Percentiles rank a stretch among this genome's conserved stretches.
phyloP scores from a whole-genome alignment of 2,329 filamentous ascomycete genomes.

The Aspergillus ustus region DNA sequence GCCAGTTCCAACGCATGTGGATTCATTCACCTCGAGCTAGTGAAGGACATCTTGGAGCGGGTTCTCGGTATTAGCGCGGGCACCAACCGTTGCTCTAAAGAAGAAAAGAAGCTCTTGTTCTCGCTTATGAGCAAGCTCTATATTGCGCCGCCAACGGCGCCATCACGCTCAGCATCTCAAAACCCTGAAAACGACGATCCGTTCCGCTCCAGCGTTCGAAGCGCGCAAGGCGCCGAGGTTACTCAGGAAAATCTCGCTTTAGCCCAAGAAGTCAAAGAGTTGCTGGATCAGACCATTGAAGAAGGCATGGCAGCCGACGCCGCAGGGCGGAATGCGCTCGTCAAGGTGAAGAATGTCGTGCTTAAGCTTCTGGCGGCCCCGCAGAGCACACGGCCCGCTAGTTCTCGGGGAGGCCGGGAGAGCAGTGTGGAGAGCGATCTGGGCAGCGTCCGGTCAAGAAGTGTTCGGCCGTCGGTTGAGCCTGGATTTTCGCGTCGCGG shows the following conservation, averaged over 20 bases:
- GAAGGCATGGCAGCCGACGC: constrained; percentile 48
- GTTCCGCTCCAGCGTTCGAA: constrained; percentile 56
- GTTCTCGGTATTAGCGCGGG: constrained; percentile 58
- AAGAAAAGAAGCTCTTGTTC: constrained; percentile 83
- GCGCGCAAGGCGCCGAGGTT: constrained; percentile 52
- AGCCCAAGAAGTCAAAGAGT: constrained; percentile 59
- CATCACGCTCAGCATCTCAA: constrained; percentile 42
- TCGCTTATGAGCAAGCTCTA: constrained; percentile 82
- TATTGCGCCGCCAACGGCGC: constrained; percentile 67
- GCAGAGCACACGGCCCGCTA: constrained; percentile 47
- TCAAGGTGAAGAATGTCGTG: constrained; percentile 51
- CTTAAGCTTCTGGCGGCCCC: constrained; percentile 53
- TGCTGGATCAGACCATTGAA: constrained; percentile 62
- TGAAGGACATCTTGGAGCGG: constrained; percentile 75
- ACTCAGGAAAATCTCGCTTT: constrained; percentile 58
- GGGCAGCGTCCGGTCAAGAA: constrained; percentile 35
- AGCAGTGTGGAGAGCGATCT: constrained; percentile 38
- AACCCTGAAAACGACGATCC: constrained; percentile 64
- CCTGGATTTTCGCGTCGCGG: constrained; percentile 29
- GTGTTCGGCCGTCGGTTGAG: constrained; percentile 38
- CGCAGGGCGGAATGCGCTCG: constrained; percentile 49
- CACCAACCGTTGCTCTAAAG: constrained; percentile 54
- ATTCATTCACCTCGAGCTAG: constrained; percentile 80
- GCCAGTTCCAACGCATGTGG: constrained; percentile 64
- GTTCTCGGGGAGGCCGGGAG: constrained; percentile 37